A percentile compares a stretch with the other conserved stretches of the same genome.
Evolutionary conservation across 768 basidiomycete genomes (phyloP).

Genomic region (Tricholoma hemisulphureum): DNA sequence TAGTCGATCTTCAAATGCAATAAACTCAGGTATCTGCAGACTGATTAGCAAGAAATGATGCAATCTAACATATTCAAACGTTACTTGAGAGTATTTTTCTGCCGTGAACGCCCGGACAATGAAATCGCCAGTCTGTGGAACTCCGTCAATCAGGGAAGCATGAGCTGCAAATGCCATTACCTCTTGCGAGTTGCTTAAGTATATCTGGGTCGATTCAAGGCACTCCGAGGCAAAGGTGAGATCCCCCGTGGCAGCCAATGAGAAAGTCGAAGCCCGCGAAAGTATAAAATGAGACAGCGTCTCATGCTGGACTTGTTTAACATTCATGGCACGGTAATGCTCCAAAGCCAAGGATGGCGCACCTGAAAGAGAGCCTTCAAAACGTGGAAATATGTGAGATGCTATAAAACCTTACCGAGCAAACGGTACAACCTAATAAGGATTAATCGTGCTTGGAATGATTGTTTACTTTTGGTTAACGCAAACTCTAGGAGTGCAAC

Average conservation of each 20-base stretch:
- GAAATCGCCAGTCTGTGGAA: slow-evolving; percentile 68
- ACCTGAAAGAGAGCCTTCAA: slow-evolving; percentile 41
- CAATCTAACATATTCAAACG: neutral
- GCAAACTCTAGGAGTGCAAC: slow-evolving; percentile 70
- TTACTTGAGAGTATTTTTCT: slow-evolving; percentile 83
- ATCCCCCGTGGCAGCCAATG: slow-evolving; percentile 72
- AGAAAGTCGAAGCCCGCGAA: slow-evolving; percentile 76
- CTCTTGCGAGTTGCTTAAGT: slow-evolving; percentile 77
- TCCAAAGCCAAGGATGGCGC: slow-evolving; percentile 71
- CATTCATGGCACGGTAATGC: slow-evolving; percentile 73
- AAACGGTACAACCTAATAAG: slow-evolving; percentile 81
- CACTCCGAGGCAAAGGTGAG: slow-evolving; percentile 74
- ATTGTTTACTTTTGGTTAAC: slow-evolving; percentile 68
- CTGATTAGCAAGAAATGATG: neutral
- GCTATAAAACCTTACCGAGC: slow-evolving; percentile 50
- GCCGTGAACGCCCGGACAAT: slow-evolving; percentile 72
- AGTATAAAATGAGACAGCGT: slow-evolving; percentile 84
- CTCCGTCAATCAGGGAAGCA: neutral
- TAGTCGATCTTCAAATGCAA: slow-evolving; percentile 73
- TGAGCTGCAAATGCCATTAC: slow-evolving; percentile 32
- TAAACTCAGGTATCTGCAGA: slow-evolving; percentile 77
- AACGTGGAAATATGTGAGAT: neutral
- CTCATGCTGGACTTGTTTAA: slow-evolving; percentile 87
- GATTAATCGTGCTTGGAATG: slow-evolving; percentile 74
- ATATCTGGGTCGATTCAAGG: slow-evolving; percentile 77